Evolutionary conservation across 352 stramenopile species (phyloP), one percentile per base, ranked within the genome.

Genomic region (Phytophthora brassicae): DNA sequence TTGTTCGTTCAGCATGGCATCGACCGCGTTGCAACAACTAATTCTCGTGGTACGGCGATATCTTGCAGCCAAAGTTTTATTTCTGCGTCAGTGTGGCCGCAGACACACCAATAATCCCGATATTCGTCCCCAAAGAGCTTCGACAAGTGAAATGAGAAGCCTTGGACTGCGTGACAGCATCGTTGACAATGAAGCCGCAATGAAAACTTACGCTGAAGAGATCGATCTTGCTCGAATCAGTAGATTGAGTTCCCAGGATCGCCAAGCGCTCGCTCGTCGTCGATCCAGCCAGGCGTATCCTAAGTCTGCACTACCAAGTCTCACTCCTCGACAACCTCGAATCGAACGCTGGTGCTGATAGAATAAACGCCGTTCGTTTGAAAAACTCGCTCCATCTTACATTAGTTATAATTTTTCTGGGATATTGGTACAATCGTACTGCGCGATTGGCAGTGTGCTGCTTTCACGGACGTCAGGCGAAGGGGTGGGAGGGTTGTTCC

Each of bases 371-470:
- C 17, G 7, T 49, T 69, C 12, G 45, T 45, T 62, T 66, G 28
- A 72, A 74, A 76, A 74, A 51, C 33, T 72, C 55, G 64, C 64
- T 76, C 68, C 68, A 74, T 76, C 68, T 51, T 74, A 76, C 68
- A 76, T 71, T 73, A 66, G 39, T 62, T 71, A 63, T 67, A 64
- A 50, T 76, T 76, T 76, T 71, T 74, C 67, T 68, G 48, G 50
- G 29, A 45, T 74, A 68, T 42, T 68, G 44, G 44, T 72, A 72
- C 64, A 72, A 56, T 68, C 56, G 67, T 72, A 70, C 68, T 72
- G 68, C 66, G 45, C 41, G 64, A 56, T 69, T 72, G 39, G 65
- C 67, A 69, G 53, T 71, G 33, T 56, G 52, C 51, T 60, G 56
- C 61, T 58, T 67, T 70, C 60, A 66, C 54, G 54, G 53, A 33